phyloP scores from a whole-genome alignment of 352 stramenopile genomes.

The Halophytophthora polymorphica region DNA sequence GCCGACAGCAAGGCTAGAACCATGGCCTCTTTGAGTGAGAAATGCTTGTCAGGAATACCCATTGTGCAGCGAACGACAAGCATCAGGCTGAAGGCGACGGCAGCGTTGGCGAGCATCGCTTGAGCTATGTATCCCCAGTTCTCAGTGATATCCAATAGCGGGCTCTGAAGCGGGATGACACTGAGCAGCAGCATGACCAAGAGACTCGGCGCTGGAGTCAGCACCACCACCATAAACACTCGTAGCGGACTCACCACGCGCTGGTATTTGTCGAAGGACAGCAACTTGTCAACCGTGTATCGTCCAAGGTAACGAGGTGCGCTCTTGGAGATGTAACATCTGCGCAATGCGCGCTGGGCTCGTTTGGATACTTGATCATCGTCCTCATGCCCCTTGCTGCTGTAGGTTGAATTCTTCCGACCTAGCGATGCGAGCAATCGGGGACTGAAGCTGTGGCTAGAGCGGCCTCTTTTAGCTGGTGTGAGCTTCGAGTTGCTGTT shows the following conservation, averaged over 20 bases:
- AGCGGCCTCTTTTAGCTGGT: too few species aligned
- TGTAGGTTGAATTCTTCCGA: too few species aligned
- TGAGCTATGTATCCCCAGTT: slow-evolving; percentile 12
- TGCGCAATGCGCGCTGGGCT: too few species aligned
- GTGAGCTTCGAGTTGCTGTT: too few species aligned
- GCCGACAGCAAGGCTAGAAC: slow-evolving; percentile 6
- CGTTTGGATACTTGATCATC: too few species aligned
- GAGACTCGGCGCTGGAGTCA: slow-evolving; percentile 13
- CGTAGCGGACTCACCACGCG: slow-evolving; percentile 1
- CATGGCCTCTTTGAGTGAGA: slow-evolving; percentile 12
- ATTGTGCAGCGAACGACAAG: slow-evolving; percentile 14
- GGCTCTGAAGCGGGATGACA: slow-evolving; percentile 12
- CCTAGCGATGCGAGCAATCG: too few species aligned
- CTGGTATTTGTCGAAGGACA: slow-evolving; percentile 20
- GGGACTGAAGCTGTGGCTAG: too few species aligned
- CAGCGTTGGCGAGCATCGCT: slow-evolving; percentile 8
- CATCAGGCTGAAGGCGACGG: slow-evolving; percentile 14
- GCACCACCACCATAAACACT: slow-evolving; percentile 12
- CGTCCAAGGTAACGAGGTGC: slow-evolving; percentile 17
- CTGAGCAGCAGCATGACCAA: slow-evolving; percentile 7
- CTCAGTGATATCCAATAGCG: neutral
- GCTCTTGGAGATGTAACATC: slow-evolving; percentile 14
- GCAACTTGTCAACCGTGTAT: slow-evolving; percentile 23
- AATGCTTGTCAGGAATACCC: slow-evolving; percentile 4
- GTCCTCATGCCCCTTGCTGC: too few species aligned